A percentile compares a stretch with the other conserved stretches of the same genome.
phyloP scores from a whole-genome alignment of 129 eudicot species.

The Flaveria sonorensis region DNA sequence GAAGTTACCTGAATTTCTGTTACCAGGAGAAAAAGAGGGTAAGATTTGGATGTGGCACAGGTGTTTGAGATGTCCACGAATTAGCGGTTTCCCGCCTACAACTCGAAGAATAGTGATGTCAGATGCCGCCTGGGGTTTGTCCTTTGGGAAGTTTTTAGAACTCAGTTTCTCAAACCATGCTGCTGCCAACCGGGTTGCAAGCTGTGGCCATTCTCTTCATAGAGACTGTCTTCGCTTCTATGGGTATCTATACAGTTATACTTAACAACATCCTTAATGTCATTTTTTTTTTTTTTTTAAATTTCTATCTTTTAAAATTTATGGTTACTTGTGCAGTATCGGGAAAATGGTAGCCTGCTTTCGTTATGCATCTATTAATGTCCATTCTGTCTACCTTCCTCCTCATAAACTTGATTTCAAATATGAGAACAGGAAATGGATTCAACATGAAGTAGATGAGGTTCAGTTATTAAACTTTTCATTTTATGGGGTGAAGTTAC shows the following conservation, averaged over 20 bases:
- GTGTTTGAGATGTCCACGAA: conserved; percentile 88
- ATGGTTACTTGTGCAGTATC: conserved; percentile 51
- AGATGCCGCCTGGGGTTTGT: conserved; percentile 99
- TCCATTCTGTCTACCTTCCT: conserved; percentile 93
- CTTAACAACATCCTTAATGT: background rate
- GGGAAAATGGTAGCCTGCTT: conserved; percentile 99
- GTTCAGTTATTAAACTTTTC: conserved; percentile 34
- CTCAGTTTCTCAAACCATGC: conserved; percentile 98
- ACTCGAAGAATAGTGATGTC: conserved; percentile 94
- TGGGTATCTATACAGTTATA: conserved; percentile 54
- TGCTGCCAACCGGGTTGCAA: conserved; percentile 96
- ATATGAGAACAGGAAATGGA: conserved; percentile 78
- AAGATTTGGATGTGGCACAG: conserved; percentile 99
- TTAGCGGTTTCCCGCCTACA: conserved; percentile 89
- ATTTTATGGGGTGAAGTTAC: conserved; percentile 6
- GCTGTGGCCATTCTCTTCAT: conserved; percentile 97
- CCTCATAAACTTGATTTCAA: conserved; percentile 81
- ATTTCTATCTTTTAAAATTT: conserved; percentile 5
- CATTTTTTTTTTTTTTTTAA: background rate
- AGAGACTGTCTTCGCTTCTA: conserved; percentile 96
- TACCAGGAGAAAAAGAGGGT: conserved; percentile 90
- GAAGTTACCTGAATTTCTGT: conserved; percentile 74
- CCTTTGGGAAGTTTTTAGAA: conserved; percentile 96
- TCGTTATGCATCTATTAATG: conserved; percentile 97
- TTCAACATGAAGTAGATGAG: conserved; percentile 82